Evolutionary conservation across 1,284 basidiomycete genomes (phyloP).

Genomic region (Pascua guehoae): DNA sequence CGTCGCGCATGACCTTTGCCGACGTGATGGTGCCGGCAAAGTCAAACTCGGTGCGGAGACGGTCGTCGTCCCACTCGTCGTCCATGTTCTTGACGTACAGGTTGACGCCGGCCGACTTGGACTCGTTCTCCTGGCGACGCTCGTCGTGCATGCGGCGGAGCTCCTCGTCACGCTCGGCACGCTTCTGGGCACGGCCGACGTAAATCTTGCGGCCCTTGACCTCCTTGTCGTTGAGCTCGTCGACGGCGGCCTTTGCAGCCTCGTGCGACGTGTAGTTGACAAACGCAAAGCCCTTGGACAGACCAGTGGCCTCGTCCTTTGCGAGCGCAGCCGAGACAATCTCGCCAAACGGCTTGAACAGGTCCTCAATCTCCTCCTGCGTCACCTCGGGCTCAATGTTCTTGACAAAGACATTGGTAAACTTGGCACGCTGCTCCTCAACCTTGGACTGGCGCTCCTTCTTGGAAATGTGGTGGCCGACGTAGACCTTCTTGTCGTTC

Average conservation of each 20-base stretch:
- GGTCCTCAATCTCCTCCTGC: conserved; percentile 79
- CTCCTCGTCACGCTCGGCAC: conserved; percentile 97
- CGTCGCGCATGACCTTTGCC: conserved; percentile 99
- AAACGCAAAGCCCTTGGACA: conserved; percentile 92
- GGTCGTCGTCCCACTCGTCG: conserved; percentile 91
- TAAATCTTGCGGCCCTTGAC: conserved; percentile 84
- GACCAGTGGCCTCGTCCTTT: conserved; percentile 72
- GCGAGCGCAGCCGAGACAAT: conserved; percentile 87
- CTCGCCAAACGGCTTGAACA: conserved; percentile 76
- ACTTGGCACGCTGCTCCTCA: conserved; percentile 93
- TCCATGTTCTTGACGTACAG: conserved; percentile 96
- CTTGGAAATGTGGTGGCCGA: conserved; percentile 95
- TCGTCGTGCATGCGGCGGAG: conserved; percentile 90
- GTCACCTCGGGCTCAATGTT: conserved; percentile 82
- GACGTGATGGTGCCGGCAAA: conserved; percentile 96
- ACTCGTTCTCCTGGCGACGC: conserved; percentile 94
- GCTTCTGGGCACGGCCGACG: conserved; percentile 97
- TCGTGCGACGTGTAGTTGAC: conserved; percentile 96
- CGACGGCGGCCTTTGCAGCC: conserved; percentile 85
- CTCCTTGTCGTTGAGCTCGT: conserved; percentile 84
- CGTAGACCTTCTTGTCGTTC: conserved; percentile 99
- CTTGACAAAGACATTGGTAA: conserved; percentile 99
- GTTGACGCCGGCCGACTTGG: conserved; percentile 99
- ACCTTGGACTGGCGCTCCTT: conserved; percentile 98
- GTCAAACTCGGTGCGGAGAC: conserved; percentile 91